These are phyloP conservation scores for Capsella bursapastoris DNA, from an alignment of 345 rosid species.

Conservation along the genomic window DNA sequence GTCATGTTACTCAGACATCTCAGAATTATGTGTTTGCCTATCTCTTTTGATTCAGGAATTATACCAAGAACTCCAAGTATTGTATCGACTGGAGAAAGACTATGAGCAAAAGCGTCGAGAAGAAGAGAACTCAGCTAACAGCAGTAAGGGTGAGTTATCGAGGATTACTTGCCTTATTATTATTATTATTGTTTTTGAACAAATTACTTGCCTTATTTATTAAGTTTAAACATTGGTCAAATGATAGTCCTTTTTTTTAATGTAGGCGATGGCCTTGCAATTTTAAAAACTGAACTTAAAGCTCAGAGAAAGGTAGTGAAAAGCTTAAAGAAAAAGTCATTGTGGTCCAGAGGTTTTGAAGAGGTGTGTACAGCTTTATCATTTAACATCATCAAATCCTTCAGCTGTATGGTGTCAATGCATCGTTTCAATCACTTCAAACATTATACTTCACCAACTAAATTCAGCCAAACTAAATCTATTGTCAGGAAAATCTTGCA, in stretches of 20 bases:
- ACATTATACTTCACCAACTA: constrained; percentile 9
- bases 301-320: constrained; percentile 77
- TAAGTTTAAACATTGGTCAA: constrained; percentile 18
- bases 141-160: constrained; percentile 55
- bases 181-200: no score
- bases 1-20: constrained; percentile 24
- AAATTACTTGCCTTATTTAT: constrained; percentile 12
- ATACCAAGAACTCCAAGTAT: constrained; percentile 74
- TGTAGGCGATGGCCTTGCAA: constrained; percentile 62
- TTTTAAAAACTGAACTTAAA: constrained; percentile 75
- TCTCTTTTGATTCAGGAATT: constrained; percentile 57
- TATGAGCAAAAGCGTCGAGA: constrained; percentile 71
- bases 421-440: not conserved
- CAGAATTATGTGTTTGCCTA: not conserved
- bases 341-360: constrained; percentile 88
- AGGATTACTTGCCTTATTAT: constrained; percentile 11
- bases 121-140: constrained; percentile 58
- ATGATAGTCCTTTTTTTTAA: constrained; percentile 13
- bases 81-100: constrained; percentile 87
- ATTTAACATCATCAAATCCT: constrained; percentile 10
- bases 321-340: constrained; percentile 78
- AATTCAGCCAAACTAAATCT: constrained; percentile 2
- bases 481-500: not conserved
- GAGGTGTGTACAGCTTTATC: constrained; percentile 58
- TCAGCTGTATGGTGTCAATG: constrained; percentile 15